phyloP scores from a whole-genome alignment of 2,329 filamentous ascomycete species.

The Periconia sp. region DNA sequence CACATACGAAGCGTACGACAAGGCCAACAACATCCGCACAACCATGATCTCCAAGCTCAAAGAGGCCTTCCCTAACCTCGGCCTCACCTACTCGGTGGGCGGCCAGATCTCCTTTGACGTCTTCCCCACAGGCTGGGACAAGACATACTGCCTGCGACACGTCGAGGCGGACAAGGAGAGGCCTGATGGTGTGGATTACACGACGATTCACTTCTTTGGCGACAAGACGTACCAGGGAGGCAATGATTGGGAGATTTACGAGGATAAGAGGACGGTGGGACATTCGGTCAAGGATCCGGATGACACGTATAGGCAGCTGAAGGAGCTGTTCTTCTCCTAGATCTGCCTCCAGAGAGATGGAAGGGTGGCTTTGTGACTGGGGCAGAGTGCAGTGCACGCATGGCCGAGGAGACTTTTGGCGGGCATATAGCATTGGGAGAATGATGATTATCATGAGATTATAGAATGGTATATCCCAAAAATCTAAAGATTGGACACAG shows the following conservation, averaged over 20 bases:
- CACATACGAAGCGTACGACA: constrained; percentile 83
- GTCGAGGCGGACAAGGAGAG: constrained; percentile 75
- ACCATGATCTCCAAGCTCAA: constrained; percentile 78
- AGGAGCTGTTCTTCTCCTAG: constrained; percentile 71
- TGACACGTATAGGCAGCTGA: constrained; percentile 80
- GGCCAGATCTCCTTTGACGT: constrained; percentile 98
- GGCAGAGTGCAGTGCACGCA: too few species aligned
- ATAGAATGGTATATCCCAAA: too few species aligned
- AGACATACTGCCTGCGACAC: constrained; percentile 93
- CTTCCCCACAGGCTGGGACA: constrained; percentile 97
- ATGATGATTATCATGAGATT: too few species aligned
- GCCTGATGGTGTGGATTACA: constrained; percentile 76
- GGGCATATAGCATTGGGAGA: too few species aligned
- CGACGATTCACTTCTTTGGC: constrained; percentile 95
- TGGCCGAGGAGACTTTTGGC: too few species aligned
- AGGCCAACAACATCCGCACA: constrained; percentile 74
- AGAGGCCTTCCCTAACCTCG: constrained; percentile 81
- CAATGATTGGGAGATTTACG: constrained; percentile 95
- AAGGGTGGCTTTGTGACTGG: too few species aligned
- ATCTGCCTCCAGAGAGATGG: too few species aligned
- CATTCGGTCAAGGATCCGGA: constrained; percentile 83
- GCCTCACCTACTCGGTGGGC: constrained; percentile 92
- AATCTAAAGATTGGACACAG: too few species aligned
- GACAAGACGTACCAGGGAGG: constrained; percentile 92
- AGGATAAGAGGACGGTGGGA: constrained; percentile 79